Evolutionary conservation across 257 asterid genomes (phyloP), one percentile per base, ranked within the genome.

Genomic region (Solanum etuberosum): DNA sequence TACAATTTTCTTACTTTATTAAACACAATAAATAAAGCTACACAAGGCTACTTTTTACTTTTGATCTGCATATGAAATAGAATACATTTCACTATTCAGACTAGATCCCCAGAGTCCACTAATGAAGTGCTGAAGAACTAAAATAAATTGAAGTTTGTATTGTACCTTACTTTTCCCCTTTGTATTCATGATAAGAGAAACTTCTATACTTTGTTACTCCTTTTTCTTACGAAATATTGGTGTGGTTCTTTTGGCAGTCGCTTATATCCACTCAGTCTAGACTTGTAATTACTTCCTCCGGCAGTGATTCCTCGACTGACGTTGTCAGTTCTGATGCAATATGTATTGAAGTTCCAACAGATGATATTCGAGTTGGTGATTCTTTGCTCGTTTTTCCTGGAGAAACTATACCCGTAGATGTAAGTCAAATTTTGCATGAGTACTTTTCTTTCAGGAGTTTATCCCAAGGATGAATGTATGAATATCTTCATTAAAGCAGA

Each of bases 331-430:
- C 97, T 85, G 98, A 94, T 92, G 98, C 98, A 61, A 92, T 97
- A 91, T 93, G 95, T 88, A 88, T 94, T 87, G 98, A 94, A 94
- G 99, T 97, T 88, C 98, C 98, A 82, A 97, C 98, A 14, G 99
- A 97, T 92, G 98, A 95, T 87, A 89, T 95, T 88, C 94, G 96
- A 70, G 92, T 94, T 73, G 98, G 98, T 63, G 99, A 97, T 87
- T 86, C 95, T 40, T 86, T 97, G 89, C 91, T 95, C 93, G 99
- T 97, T 92, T 92, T 97, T 90, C 98, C 99, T 86, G 98, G 99
- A 83, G 98, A 97, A 93, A 97, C 98, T 87, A 92, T 97, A 83
- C 98, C 99, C 61, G 98, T 97, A 57, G 99, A 97, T 92, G 99
- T 97, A 91, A 94, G 98, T 91, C 73, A 84, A 78, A 86, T 59